These are phyloP conservation scores for Pneumocystis carinii DNA, from an alignment of 1,139 yeast genomes.

Conservation along the genomic window DNA sequence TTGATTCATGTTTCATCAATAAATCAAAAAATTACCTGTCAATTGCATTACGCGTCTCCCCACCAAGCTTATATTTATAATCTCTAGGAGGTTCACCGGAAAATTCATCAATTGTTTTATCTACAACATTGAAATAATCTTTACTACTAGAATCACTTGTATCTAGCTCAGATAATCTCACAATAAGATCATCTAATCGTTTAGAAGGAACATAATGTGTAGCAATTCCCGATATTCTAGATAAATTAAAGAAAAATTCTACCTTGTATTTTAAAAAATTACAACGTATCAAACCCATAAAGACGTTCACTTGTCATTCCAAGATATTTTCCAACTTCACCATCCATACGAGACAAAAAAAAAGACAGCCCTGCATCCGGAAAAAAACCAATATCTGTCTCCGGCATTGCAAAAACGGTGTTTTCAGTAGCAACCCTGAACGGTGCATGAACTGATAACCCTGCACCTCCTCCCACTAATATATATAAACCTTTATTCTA, in stretches of 20 bases:
- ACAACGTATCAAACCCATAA: slow-evolving; percentile 60
- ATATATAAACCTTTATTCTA: not conserved
- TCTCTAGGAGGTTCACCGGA: slow-evolving; percentile 51
- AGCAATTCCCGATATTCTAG: slow-evolving; percentile 50
- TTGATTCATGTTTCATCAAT: not conserved
- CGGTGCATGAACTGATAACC: slow-evolving; percentile 81
- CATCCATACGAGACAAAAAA: slow-evolving; percentile 70
- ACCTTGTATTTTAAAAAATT: slow-evolving; percentile 18
- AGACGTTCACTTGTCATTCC: slow-evolving; percentile 76
- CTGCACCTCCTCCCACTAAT: slow-evolving; percentile 93
- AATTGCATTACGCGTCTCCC: slow-evolving; percentile 45
- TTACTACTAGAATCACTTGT: slow-evolving; percentile 17
- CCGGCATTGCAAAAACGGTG: slow-evolving; percentile 94
- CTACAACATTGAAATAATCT: slow-evolving; percentile 40
- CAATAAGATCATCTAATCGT: slow-evolving; percentile 45
- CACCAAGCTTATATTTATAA: slow-evolving; percentile 44
- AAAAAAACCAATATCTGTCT: slow-evolving; percentile 89
- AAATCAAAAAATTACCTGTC: slow-evolving; percentile 26
- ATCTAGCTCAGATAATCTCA: slow-evolving; percentile 27
- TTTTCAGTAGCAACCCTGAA: slow-evolving; percentile 83
- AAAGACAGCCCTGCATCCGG: slow-evolving; percentile 94
- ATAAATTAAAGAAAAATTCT: not conserved
- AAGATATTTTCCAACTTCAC: slow-evolving; percentile 67
- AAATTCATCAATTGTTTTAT: slow-evolving; percentile 63
- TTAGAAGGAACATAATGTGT: slow-evolving; percentile 73